Conservation (phyloP, 2,329 filamentous ascomycete species). For the Fusarium abutilonis region DNA sequence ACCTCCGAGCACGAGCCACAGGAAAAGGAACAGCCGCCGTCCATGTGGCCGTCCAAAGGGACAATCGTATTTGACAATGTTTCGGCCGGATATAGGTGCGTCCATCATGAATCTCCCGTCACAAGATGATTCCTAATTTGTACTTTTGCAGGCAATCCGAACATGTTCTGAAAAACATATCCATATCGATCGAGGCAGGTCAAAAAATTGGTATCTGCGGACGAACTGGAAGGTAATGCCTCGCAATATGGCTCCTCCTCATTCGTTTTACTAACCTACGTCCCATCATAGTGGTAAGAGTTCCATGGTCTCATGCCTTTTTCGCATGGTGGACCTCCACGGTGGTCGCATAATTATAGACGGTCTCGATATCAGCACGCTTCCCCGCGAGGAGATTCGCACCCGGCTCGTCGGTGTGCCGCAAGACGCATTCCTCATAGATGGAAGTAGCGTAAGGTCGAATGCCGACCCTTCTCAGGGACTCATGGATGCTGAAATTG, state of each 20-base stretch:
- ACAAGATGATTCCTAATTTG: not conserved
- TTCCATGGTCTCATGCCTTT: slow-evolving; percentile 49
- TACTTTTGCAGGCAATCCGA: not conserved
- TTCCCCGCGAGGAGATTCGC: slow-evolving; percentile 44
- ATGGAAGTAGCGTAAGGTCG: slow-evolving; percentile 53
- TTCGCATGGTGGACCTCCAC: slow-evolving; percentile 57
- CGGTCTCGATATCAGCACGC: slow-evolving; percentile 49
- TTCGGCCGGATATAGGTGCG: slow-evolving; percentile 28
- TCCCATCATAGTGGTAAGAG: slow-evolving; percentile 57
- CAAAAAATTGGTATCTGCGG: slow-evolving; percentile 37
- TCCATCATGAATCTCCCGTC: fast-evolving
- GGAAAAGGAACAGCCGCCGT: slow-evolving; percentile 56
- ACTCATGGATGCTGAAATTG: slow-evolving; percentile 54
- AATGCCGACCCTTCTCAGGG: slow-evolving; percentile 58
- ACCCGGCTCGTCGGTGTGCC: slow-evolving; percentile 55
- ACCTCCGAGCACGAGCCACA: slow-evolving; percentile 26
- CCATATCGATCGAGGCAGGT: slow-evolving; percentile 21
- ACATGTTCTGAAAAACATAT: slow-evolving; percentile 17
- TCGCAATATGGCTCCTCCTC: fast-evolving
- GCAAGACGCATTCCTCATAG: slow-evolving; percentile 62
- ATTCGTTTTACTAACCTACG: not conserved
- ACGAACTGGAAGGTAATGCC: slow-evolving; percentile 29
- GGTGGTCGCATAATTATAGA: slow-evolving; percentile 58
- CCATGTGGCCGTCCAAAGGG: slow-evolving; percentile 86
- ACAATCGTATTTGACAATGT: slow-evolving; percentile 78